Base-by-base conservation (phyloP, 1,284 basidiomycete species). In the Marasmius fiardii region DNA sequence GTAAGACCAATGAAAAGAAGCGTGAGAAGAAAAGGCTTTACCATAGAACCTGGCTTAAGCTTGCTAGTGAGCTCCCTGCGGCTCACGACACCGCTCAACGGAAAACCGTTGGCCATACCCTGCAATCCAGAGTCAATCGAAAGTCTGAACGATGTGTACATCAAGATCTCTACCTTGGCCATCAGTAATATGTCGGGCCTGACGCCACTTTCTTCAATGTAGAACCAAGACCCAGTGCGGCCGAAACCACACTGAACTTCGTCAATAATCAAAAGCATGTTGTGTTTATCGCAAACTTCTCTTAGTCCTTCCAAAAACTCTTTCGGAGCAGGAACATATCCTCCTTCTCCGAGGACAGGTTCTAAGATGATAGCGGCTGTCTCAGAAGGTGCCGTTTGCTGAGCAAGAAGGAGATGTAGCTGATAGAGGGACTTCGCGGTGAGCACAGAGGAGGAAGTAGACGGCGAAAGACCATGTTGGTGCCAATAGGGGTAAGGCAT, bases 401-500 rank as follows among this genome's bases (percentile, higher is more conserved):
- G 94, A 52, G 83, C 76, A 48, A 98, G 78, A 10, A 96, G 70
- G 12, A 98, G 79, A 54, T 93, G 85, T 24, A 98, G 80, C 69
- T 96, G 92, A 71, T 90, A 87, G 34, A 94, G 78, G 26, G 89
- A 87, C 52, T 85, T 73, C 20, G 81, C 68, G 51, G 90, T 82
- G 31, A 95, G 81, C 60, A 86, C 80, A 23, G 85, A 79, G 58
- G 83, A 74, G 12, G 85, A 75, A 0, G 92, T 90, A 31, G 77
- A 75, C 2, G 80, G 76, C 1, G 85, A 72, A 3, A 90, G 68
- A 48, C 86, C 87, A 58, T 88, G 76, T 65, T 95, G 92, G 71
- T 97, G 92, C 90, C 94, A 98, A 77, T 90, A 98, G 0, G 95
- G 96, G 80, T 85, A 99, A 0, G 93, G 85, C 7, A 86, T 82